A percentile compares a stretch with the other conserved stretches of the same genome.
These are phyloP conservation scores for Pezicula carpinea DNA, from an alignment of 2,329 filamentous ascomycete genomes.

Conservation along the genomic window DNA sequence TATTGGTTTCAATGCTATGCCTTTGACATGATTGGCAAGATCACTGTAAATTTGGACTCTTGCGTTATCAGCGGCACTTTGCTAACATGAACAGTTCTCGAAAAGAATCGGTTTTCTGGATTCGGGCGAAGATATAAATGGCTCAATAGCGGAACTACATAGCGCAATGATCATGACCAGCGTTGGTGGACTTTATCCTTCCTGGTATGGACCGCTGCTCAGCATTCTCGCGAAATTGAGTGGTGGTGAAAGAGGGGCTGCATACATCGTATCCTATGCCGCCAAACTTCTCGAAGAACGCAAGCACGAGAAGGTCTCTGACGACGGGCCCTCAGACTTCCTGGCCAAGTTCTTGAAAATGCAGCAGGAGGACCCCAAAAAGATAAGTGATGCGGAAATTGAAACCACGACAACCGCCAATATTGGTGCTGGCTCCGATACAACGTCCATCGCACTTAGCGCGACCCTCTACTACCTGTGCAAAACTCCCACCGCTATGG, in stretches of 20 bases:
- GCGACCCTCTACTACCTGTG: slow-evolving; percentile 38
- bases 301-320: not conserved
- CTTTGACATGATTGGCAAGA: slow-evolving; percentile 43
- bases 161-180: not conserved
- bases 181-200: not conserved
- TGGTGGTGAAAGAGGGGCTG: not conserved
- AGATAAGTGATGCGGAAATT: not conserved
- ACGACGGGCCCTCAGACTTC: not conserved
- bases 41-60: slow-evolving; percentile 26
- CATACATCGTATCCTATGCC: not conserved
- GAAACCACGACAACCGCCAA: not conserved
- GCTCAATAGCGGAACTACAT: slow-evolving; percentile 26
- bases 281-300: not conserved
- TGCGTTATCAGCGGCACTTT: not conserved
- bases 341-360: not conserved
- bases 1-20: slow-evolving; percentile 39
- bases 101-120: slow-evolving; percentile 37
- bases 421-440: slow-evolving; percentile 32
- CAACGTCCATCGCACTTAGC: slow-evolving; percentile 41
- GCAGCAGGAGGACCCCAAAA: not conserved
- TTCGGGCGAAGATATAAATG: slow-evolving; percentile 35
- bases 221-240: not conserved
- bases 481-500: slow-evolving; percentile 18
- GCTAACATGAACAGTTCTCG: slow-evolving; percentile 18
- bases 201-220: not conserved